phyloP scores from a whole-genome alignment of 2,329 filamentous ascomycete genomes.

The Coccinonectria pachysandricola region DNA sequence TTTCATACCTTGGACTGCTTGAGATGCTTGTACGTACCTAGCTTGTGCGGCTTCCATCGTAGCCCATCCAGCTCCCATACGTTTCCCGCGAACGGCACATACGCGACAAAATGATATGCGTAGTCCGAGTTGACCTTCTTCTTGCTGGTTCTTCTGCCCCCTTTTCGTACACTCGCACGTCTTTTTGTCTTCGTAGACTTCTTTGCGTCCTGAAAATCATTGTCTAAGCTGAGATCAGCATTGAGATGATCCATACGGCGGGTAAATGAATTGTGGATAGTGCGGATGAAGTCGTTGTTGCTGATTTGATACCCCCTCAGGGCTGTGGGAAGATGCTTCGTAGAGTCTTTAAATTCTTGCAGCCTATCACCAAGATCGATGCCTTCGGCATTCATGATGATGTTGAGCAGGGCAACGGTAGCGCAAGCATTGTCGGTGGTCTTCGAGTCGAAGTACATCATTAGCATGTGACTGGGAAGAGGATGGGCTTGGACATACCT shows the following conservation, averaged over 20 bases:
- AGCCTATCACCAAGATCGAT: slow-evolving; percentile 63
- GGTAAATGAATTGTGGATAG: slow-evolving; percentile 81
- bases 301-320: slow-evolving; percentile 68
- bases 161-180: slow-evolving; percentile 24
- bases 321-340: slow-evolving; percentile 56
- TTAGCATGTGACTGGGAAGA: background rate
- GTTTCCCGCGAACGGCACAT: slow-evolving; percentile 61
- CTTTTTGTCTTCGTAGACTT: slow-evolving; percentile 25
- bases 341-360: slow-evolving; percentile 61
- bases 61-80: slow-evolving; percentile 89
- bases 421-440: slow-evolving; percentile 79
- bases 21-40: slow-evolving; percentile 19
- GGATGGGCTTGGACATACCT: slow-evolving; percentile 38
- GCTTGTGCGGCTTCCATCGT: slow-evolving; percentile 50
- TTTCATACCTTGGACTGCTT: too few species aligned
- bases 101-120: slow-evolving; percentile 82
- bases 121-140: slow-evolving; percentile 43
- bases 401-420: slow-evolving; percentile 86
- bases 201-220: slow-evolving; percentile 35
- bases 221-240: slow-evolving; percentile 55
- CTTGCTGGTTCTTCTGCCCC: slow-evolving; percentile 23
- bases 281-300: slow-evolving; percentile 65
- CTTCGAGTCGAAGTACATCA: slow-evolving; percentile 28
- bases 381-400: slow-evolving; percentile 70
- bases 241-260: slow-evolving; percentile 66